Evolutionary conservation across 805 yeast species (phyloP).

Genomic region (Cyberlindnera saturnus): DNA sequence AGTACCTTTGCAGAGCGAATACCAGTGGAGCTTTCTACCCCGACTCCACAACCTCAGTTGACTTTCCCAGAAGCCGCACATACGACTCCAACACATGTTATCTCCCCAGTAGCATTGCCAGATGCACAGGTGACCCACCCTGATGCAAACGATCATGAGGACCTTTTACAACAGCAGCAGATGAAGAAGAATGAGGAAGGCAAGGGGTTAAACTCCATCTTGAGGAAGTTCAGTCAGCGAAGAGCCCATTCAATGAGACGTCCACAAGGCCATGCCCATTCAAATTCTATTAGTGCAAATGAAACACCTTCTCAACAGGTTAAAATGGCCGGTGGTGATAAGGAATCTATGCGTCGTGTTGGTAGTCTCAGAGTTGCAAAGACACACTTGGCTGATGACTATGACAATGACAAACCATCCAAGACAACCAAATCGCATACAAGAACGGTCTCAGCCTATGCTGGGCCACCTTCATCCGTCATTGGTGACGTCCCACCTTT

Average conservation of each 20-base stretch:
- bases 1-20: not conserved
- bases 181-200: constrained; percentile 26
- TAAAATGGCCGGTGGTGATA: not conserved
- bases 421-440: constrained; percentile 14
- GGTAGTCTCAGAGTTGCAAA: constrained; percentile 20
- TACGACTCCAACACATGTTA: constrained; percentile 42
- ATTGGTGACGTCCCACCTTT: constrained; percentile 6
- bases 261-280: constrained; percentile 10
- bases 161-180: constrained; percentile 31
- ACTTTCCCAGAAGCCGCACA: constrained; percentile 44
- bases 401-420: constrained; percentile 3
- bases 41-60: constrained; percentile 34
- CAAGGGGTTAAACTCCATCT: constrained; percentile 24
- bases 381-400: constrained; percentile 13
- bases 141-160: constrained; percentile 32
- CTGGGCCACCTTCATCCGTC: constrained; percentile 8
- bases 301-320: constrained; percentile 2
- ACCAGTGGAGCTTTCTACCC: constrained; percentile 21
- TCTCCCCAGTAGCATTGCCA: constrained; percentile 34
- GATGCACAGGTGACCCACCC: constrained; percentile 32
- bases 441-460: constrained; percentile 25
- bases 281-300: constrained; percentile 4
- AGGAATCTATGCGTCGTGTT: constrained; percentile 16
- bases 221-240: constrained; percentile 25
- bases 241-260: constrained; percentile 22